Conservation (phyloP, 1,139 yeast genomes). For the Petasospora fabianii region DNA sequence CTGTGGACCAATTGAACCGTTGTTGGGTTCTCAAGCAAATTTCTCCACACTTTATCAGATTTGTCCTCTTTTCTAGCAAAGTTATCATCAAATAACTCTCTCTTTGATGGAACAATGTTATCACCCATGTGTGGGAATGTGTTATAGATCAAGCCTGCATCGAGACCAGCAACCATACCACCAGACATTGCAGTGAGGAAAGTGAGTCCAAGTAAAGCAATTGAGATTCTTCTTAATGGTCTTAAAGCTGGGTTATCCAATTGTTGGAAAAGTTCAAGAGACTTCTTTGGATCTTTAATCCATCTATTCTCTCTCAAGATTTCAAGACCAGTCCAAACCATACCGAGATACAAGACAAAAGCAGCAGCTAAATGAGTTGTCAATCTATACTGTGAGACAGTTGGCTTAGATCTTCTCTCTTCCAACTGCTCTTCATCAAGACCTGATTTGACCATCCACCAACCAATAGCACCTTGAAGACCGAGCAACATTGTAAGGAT, state of each 20-base stretch:
- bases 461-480: constrained; percentile 92
- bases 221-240: constrained; percentile 51
- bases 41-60: constrained; percentile 86
- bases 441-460: constrained; percentile 99
- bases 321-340: constrained; percentile 86
- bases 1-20: constrained; percentile 94
- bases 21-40: constrained; percentile 90
- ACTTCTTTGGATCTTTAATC: constrained; percentile 54
- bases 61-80: constrained; percentile 64
- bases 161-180: constrained; percentile 96
- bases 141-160: constrained; percentile 94
- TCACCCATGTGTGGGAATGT: constrained; percentile 96
- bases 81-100: constrained; percentile 75
- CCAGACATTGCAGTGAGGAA: constrained; percentile 94
- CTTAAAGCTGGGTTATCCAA: constrained; percentile 58
- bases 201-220: constrained; percentile 60
- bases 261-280: constrained; percentile 46
- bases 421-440: constrained; percentile 75
- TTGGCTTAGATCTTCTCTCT: constrained; percentile 84
- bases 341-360: constrained; percentile 79
- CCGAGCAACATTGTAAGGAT: constrained; percentile 79
- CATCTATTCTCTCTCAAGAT: constrained; percentile 74
- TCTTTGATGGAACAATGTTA: constrained; percentile 61
- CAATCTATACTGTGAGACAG: constrained; percentile 92
- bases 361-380: constrained; percentile 97